Conservation (phyloP, 768 basidiomycete genomes). For the Cystofilobasidium macerans region DNA sequence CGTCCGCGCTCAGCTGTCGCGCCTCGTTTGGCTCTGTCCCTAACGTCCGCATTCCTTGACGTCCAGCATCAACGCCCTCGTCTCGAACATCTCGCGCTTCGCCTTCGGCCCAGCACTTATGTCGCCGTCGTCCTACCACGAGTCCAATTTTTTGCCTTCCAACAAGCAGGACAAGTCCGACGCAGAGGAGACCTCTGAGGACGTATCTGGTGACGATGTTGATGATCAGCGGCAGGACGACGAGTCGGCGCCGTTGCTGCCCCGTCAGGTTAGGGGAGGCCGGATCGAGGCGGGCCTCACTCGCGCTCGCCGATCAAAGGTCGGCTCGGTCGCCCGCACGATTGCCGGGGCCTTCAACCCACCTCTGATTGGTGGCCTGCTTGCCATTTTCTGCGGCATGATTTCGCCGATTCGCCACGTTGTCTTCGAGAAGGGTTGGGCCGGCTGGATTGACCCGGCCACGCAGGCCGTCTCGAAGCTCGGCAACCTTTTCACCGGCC, state of each 20-base stretch:
- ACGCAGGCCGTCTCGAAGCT: constrained; percentile 27
- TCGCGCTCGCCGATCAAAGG: background rate
- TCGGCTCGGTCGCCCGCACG: background rate
- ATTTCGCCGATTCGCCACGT: constrained; percentile 31
- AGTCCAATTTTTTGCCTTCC: background rate
- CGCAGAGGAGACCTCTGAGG: background rate
- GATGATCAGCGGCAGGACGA: background rate
- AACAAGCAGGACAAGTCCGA: background rate
- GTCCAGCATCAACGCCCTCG: constrained; percentile 33
- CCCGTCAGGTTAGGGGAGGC: background rate
- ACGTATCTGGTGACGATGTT: background rate
- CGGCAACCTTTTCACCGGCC: constrained; percentile 34
- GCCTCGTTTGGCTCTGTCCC: background rate
- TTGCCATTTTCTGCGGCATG: constrained; percentile 33
- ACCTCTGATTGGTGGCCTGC: constrained; percentile 34
- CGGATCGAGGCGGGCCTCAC: background rate
- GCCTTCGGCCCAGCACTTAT: constrained; percentile 21
- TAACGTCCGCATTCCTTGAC: background rate
- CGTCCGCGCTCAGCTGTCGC: background rate
- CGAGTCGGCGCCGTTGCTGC: constrained; percentile 30
- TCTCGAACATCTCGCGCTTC: constrained; percentile 34
- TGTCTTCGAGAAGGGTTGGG: constrained; percentile 30
- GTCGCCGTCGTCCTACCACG: background rate
- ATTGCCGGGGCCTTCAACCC: constrained; percentile 31
- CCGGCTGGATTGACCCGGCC: constrained; percentile 31